Evolutionary conservation across 805 yeast genomes (phyloP).

Genomic region (Metschnikowia peoriensis): DNA sequence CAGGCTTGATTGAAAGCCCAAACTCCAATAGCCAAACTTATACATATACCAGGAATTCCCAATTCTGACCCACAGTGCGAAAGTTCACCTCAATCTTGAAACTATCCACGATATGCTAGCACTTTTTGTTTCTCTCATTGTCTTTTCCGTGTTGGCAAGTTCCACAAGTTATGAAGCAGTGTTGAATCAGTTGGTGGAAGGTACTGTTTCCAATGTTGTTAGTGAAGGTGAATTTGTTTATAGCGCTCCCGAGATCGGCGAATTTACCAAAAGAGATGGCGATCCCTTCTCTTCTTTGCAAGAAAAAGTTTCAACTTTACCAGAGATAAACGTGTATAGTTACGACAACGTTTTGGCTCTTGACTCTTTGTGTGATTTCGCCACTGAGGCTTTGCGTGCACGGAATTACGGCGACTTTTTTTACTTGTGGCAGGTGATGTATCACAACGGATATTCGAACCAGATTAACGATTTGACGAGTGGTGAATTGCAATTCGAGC

Average conservation of each 20-base stretch:
- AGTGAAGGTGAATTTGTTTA: neutral
- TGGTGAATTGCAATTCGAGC: neutral
- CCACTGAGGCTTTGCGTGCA: neutral
- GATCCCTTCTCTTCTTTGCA: neutral
- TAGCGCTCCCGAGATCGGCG: neutral
- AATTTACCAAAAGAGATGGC: neutral
- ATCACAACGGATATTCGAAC: neutral
- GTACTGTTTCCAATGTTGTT: neutral
- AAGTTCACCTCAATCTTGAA: no score
- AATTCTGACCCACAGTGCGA: no score
- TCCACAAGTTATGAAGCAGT: neutral
- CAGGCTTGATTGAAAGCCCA: no score
- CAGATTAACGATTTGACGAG: neutral
- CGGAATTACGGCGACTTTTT: conserved; percentile 2
- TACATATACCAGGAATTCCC: no score
- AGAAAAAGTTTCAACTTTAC: neutral
- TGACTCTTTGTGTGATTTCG: neutral
- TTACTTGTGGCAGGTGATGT: conserved; percentile 3
- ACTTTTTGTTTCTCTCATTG: no score
- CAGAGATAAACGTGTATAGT: neutral
- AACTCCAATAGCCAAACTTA: no score
- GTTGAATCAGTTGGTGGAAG: neutral
- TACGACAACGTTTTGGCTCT: neutral
- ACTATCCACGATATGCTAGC: no score
- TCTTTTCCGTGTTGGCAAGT: no score